Percentiles rank a stretch among this genome's conserved stretches.
These are phyloP conservation scores for Fusarium caatingaense DNA, from an alignment of 2,329 filamentous ascomycete species.

Conservation along the genomic window DNA sequence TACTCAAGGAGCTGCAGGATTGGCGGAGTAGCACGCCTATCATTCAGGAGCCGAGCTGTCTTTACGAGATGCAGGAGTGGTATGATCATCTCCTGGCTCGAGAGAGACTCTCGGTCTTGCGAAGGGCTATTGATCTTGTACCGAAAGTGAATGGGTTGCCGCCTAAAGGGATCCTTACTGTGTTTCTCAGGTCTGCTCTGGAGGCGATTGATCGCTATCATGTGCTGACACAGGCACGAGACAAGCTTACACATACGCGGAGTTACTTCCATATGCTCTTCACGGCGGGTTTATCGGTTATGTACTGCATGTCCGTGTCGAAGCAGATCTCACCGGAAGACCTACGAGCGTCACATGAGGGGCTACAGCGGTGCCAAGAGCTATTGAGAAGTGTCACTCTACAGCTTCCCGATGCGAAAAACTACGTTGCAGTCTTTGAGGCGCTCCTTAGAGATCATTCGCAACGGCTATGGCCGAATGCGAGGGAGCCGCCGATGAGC, in stretches of 20 bases:
- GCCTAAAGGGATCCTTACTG: slow-evolving; percentile 46
- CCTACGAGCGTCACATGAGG: slow-evolving; percentile 3
- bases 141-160: slow-evolving; percentile 51
- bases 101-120: slow-evolving; percentile 54
- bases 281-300: slow-evolving; percentile 55
- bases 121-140: slow-evolving; percentile 55
- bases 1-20: slow-evolving; percentile 50
- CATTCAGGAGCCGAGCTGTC: slow-evolving; percentile 49
- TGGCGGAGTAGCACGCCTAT: slow-evolving; percentile 52
- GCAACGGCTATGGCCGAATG: slow-evolving; percentile 7
- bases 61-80: slow-evolving; percentile 59
- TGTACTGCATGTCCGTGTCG: slow-evolving; percentile 45
- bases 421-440: slow-evolving; percentile 38
- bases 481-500: accelerated
- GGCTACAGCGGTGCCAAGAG: background rate
- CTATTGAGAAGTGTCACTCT: background rate
- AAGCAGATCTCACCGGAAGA: slow-evolving; percentile 11
- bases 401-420: slow-evolving; percentile 35
- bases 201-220: slow-evolving; percentile 48
- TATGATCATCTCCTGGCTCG: slow-evolving; percentile 57
- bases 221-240: no score
- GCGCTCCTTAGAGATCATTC: slow-evolving; percentile 19
- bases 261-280: slow-evolving; percentile 62
- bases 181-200: slow-evolving; percentile 52
- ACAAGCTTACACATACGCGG: slow-evolving; percentile 49